Base-by-base conservation (phyloP, 192 early-diverging fungal species). In the Coemansia sp. region DNA sequence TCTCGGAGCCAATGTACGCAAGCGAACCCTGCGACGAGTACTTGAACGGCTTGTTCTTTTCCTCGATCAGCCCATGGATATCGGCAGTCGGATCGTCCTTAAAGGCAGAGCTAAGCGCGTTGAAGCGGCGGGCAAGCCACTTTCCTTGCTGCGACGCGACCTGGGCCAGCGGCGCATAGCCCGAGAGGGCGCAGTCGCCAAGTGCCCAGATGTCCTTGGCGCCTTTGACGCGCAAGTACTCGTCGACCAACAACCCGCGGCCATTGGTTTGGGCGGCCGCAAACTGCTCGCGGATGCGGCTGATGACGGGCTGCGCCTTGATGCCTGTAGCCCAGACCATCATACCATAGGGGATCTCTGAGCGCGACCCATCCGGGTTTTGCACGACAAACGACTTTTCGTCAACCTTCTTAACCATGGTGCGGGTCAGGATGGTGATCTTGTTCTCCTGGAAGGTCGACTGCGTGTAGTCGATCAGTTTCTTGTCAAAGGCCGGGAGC, bases 1-100 rank as follows among this genome's bases (percentile, higher is more conserved):
- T 89, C 67, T 98, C 96, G n/a, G 87, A 87, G 11, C 95, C 94
- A 84, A 98, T 92, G 74, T 98, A 96, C 16, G 93, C 94, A 49
- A 97, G 73, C 10, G 93, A 92, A 33, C 94, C 95, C 69, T 91
- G 86, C 62, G 94, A 92, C 52, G 88, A 85, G 85, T 95, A 98
- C 63, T 90, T 85, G 84, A 93, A 94, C 56, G 92, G 90, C 24
- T 68, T 60, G 44, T 60, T 63, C 33, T 65, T 69, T 30, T 71
- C 56, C 48, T 77, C 77, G 46, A 77, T 68, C 60, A 64, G 58
- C 4, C 45, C 33, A 53, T 70, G 73, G 35, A 82, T 26, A 9
- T 82, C 79, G 5, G 53, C 66, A 5, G 45, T 46, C 1, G 61
- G 16, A 24, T 66, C 51, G 45, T 68, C 56, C 33, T 52, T 44